Base-by-base conservation (phyloP, 2,329 filamentous ascomycete species). In the Ophiocordyceps australis region DNA sequence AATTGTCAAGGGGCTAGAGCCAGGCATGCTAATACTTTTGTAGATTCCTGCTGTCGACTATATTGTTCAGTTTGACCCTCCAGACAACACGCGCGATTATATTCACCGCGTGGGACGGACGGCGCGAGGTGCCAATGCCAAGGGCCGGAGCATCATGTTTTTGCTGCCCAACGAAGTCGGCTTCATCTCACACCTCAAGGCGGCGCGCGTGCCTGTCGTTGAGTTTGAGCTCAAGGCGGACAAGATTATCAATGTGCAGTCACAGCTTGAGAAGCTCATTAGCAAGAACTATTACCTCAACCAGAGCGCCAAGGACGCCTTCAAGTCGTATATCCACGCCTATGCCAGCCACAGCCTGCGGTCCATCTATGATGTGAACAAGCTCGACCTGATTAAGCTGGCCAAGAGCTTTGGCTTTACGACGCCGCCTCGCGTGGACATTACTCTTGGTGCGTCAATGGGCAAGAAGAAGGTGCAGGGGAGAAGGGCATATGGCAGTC, bases 41-140 rank as follows among this genome's bases (percentile, higher is more conserved):
- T 32, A 75, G 66, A 94, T 95, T 35, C 86, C 86, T 0, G 75
- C 80, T 14, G 86, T 95, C 22, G 86, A 95, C 56, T 95, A 80
- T 74, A 91, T 94, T 38, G 73, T 94, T 33, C 85, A 95, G 51
- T 93, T 91, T 42, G 89, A 94, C 39, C 86, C 85, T 9, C 83
- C 85, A 4, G 83, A 93, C 61, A 81, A 91, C 47, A 78, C 81
- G 14, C 65, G 77, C 38, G 79, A 89, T 48, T 91, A 95, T 54
- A 91, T 93, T 41, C 89, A 98, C 59, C 79, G 89, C 31, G 89
- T 95, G 11, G 89, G 89, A 38, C 81, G 89, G 41, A 98, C 89
- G 4, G 89, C 89, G 0, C 67, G 89, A 52, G 86, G 85, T 27
- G 63, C 72, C 31, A 75, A 80, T 46, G 72, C 67, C 43, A 91